A percentile compares a stretch with the other conserved stretches of the same genome.
These are phyloP conservation scores for Entophlyctis helioformis DNA, from an alignment of 192 early-diverging fungal species.

Conservation along the genomic window DNA sequence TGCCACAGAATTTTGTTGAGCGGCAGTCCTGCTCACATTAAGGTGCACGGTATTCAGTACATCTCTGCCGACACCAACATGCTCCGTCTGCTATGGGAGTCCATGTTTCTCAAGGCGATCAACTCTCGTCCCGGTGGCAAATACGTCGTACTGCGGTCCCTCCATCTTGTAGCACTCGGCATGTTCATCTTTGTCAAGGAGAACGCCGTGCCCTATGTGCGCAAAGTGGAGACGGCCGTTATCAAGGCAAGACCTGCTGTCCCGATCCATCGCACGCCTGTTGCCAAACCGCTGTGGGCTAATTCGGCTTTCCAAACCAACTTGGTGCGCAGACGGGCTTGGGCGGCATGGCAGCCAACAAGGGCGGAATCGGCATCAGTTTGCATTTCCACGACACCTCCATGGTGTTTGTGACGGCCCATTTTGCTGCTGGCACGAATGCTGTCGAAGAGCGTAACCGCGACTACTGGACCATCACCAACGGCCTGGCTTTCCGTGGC, in stretches of 20 bases:
- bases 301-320: not conserved
- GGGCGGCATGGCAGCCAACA: slow-evolving; percentile 93
- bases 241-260: slow-evolving; percentile 44
- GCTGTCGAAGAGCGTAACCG: slow-evolving; percentile 69
- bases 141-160: slow-evolving; percentile 75
- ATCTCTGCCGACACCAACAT: slow-evolving; percentile 32
- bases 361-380: slow-evolving; percentile 89
- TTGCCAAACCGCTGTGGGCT: not conserved
- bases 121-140: slow-evolving; percentile 20
- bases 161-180: slow-evolving; percentile 83
- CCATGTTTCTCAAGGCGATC: slow-evolving; percentile 9
- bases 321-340: slow-evolving; percentile 62
- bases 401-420: slow-evolving; percentile 83
- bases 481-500: slow-evolving; percentile 62
- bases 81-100: slow-evolving; percentile 27
- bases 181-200: slow-evolving; percentile 77
- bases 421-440: slow-evolving; percentile 77
- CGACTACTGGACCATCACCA: slow-evolving; percentile 71
- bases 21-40: too few relatives aligned
- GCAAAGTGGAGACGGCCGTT: slow-evolving; percentile 69
- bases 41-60: slow-evolving; percentile 13
- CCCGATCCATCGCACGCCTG: not conserved
- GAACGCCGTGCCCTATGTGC: slow-evolving; percentile 51
- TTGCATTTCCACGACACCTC: slow-evolving; percentile 77
- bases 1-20: too few relatives aligned